These are phyloP conservation scores for Russula griseocarnosa DNA, from an alignment of 768 basidiomycete genomes.

Conservation along the genomic window DNA sequence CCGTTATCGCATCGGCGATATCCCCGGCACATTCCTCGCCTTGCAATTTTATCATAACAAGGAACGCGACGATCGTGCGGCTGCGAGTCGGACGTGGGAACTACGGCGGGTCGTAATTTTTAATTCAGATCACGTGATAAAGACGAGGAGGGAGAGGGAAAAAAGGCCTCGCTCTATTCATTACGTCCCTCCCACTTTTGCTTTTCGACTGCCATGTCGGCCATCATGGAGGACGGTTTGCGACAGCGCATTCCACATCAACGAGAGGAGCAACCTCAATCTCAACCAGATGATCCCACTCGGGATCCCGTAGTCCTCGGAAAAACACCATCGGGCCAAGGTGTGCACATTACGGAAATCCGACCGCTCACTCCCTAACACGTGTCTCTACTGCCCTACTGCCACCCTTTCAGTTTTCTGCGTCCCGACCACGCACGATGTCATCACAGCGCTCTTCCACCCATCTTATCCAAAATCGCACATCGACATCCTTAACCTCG, in stretches of 20 bases:
- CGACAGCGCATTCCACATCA: slow-evolving; percentile 14
- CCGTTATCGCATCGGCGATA: background rate
- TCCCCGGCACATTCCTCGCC: background rate
- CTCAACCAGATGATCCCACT: background rate
- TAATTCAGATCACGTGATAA: slow-evolving; percentile 11
- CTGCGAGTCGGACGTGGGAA: background rate
- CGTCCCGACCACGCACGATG: slow-evolving; percentile 89
- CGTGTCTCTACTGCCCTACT: slow-evolving; percentile 20
- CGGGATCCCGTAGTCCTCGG: slow-evolving; percentile 70
- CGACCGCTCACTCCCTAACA: background rate
- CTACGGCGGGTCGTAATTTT: background rate
- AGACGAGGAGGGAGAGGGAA: background rate
- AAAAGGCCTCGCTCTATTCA: background rate
- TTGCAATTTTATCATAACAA: background rate
- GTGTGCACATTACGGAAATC: slow-evolving; percentile 38
- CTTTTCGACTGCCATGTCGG: slow-evolving; percentile 19
- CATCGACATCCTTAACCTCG: slow-evolving; percentile 81
- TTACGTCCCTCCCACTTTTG: slow-evolving; percentile 17
- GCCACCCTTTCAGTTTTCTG: slow-evolving; percentile 83
- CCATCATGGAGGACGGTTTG: slow-evolving; percentile 4
- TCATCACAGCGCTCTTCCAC: slow-evolving; percentile 79
- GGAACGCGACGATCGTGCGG: background rate
- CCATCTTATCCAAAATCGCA: slow-evolving; percentile 83
- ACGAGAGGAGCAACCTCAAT: background rate
- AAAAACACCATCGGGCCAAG: slow-evolving; percentile 77